These are phyloP conservation scores for Musa itinerans DNA, from an alignment of 176 grass and related monocot genomes.

Conservation along the genomic window DNA sequence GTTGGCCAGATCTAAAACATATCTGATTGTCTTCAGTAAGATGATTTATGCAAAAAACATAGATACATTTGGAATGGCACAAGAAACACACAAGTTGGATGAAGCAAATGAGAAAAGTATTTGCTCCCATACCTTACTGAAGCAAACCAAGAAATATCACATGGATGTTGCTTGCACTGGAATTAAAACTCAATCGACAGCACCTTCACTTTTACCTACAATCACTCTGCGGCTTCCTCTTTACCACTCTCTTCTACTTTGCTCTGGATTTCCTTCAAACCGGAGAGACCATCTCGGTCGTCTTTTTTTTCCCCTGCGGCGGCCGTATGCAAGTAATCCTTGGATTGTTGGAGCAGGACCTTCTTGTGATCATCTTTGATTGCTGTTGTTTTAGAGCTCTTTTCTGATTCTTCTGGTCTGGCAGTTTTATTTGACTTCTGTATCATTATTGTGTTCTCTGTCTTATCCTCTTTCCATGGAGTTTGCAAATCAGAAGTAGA, in stretches of 20 bases:
- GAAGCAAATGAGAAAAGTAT: no score
- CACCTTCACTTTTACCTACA: no score
- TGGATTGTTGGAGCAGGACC: neutral
- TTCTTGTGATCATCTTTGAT: no score
- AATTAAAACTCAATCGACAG: neutral
- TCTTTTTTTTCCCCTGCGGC: neutral
- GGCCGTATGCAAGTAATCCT: constrained; percentile 7
- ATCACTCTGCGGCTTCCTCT: constrained; percentile 16
- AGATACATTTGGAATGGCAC: no score
- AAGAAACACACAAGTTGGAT: no score
- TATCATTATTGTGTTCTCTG: neutral
- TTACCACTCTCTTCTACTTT: constrained; percentile 29
- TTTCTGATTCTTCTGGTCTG: neutral
- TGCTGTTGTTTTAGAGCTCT: no score
- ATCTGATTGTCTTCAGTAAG: no score
- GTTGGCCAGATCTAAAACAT: no score
- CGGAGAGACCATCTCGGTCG: neutral
- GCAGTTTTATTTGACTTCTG: constrained; percentile 1
- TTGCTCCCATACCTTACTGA: no score
- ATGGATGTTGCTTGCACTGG: neutral
- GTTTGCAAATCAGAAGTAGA: neutral
- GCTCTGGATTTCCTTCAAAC: constrained; percentile 32
- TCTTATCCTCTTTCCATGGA: neutral
- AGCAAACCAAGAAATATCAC: no score
- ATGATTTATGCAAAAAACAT: no score